A percentile compares a stretch with the other conserved stretches of the same genome.
phyloP scores from a whole-genome alignment of 1,284 basidiomycete species.

The Cutaneotrichosporon spelunceum region DNA sequence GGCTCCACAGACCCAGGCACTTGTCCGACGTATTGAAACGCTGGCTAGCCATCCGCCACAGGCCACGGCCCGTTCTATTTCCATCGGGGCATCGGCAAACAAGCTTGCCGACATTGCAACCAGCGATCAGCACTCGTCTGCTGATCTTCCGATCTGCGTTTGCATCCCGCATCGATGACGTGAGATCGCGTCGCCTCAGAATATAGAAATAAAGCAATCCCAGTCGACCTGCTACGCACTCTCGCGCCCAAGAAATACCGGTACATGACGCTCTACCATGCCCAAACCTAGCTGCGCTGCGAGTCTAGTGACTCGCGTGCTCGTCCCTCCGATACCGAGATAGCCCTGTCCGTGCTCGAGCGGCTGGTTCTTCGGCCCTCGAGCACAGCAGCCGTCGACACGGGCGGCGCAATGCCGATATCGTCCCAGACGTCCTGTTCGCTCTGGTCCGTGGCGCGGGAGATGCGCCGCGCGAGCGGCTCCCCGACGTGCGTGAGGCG shows the following conservation, averaged over 20 bases:
- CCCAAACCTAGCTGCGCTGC: neutral
- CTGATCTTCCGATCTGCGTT: no score
- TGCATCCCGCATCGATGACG: no score
- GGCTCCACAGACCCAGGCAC: no score
- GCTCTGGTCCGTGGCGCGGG: constrained; percentile 1
- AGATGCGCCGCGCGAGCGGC: neutral
- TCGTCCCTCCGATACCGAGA: neutral
- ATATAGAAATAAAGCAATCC: no score
- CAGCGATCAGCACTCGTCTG: no score
- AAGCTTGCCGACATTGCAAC: no score
- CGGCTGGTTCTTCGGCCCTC: neutral
- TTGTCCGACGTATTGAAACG: no score
- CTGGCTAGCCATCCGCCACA: no score
- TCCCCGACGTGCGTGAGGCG: neutral
- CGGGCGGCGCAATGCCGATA: neutral
- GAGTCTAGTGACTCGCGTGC: neutral
- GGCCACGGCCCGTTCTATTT: no score
- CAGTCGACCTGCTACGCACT: no score
- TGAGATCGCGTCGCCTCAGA: no score
- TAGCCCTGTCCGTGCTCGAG: neutral
- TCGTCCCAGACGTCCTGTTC: constrained; percentile 3
- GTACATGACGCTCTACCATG: neutral
- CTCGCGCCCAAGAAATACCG: neutral
- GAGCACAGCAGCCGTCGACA: neutral
- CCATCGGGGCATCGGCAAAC: no score